A percentile compares a stretch with the other conserved stretches of the same genome.
Conservation (phyloP, 768 basidiomycete species). For the Boletus tomentosulus region DNA sequence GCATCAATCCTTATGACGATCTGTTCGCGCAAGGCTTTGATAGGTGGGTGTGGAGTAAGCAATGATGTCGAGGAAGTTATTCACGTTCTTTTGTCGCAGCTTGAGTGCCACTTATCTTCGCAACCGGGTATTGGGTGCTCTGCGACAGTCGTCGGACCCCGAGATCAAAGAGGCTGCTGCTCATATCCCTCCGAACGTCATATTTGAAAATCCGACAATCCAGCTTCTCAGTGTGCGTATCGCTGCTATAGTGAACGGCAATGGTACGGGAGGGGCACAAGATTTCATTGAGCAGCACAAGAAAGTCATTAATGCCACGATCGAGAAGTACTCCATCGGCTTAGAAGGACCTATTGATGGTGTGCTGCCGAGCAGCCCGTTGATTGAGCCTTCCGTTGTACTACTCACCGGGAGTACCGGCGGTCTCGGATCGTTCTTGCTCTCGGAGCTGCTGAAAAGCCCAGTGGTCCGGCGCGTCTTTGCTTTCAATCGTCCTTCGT, state of each 20-base stretch:
- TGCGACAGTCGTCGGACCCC: conserved; percentile 26
- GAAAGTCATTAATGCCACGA: conserved; percentile 32
- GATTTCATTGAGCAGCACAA: conserved; percentile 2
- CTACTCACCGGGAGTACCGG: conserved; percentile 43
- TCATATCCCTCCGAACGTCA: conserved; percentile 27
- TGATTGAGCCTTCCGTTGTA: not conserved
- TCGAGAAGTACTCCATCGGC: conserved; percentile 34
- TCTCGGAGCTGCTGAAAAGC: conserved; percentile 29
- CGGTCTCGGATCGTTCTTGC: conserved; percentile 37
- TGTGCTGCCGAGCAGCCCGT: conserved; percentile 9
- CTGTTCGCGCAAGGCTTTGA: conserved; percentile 33
- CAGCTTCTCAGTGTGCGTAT: conserved; percentile 1
- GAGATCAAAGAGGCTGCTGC: conserved; percentile 18
- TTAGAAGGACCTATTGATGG: conserved; percentile 14
- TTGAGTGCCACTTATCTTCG: conserved; percentile 25
- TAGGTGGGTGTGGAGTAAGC: conserved; percentile 25
- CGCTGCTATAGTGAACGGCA: conserved; percentile 4
- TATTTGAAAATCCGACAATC: conserved; percentile 39
- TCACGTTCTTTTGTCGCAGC: conserved; percentile 3
- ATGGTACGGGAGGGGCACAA: not conserved
- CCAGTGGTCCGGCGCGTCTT: conserved; percentile 29
- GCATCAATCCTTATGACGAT: conserved; percentile 6
- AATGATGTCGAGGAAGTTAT: not conserved
- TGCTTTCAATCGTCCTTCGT: conserved; percentile 29
- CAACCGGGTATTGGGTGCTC: conserved; percentile 8